Percentiles rank a stretch among this genome's conserved stretches.
Conservation (phyloP, 768 basidiomycete genomes). For the Pulveroboletus sp. region DNA sequence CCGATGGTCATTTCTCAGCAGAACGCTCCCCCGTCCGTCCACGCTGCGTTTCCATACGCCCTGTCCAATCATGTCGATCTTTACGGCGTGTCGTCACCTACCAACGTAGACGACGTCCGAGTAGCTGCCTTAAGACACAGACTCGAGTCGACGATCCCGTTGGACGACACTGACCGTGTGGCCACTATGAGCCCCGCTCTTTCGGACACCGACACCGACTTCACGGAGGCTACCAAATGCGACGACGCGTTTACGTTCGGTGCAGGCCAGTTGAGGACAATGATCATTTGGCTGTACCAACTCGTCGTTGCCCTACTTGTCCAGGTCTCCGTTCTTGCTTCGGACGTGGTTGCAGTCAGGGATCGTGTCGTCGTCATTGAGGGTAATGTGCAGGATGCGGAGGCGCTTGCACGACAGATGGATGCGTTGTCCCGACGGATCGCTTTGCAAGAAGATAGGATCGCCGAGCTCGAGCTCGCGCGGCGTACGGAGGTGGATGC, state of each 20-base stretch:
- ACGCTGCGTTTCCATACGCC: neutral
- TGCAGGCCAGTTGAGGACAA: constrained; percentile 1
- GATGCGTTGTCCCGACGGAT: constrained; percentile 5
- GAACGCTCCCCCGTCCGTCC: neutral
- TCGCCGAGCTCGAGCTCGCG: constrained; percentile 7
- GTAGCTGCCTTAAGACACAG: too few relatives aligned
- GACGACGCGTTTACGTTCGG: neutral
- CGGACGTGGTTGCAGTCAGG: constrained; percentile 15
- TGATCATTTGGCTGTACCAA: constrained; percentile 7
- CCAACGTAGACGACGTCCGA: neutral
- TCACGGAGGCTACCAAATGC: neutral
- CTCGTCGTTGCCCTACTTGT: constrained; percentile 2
- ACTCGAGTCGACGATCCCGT: neutral
- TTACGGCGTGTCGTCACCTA: neutral
- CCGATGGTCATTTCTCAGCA: constrained; percentile 2
- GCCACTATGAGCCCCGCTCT: neutral
- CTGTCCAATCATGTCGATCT: neutral
- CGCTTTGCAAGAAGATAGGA: constrained; percentile 13
- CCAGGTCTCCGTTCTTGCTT: constrained; percentile 4
- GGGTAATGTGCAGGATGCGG: neutral
- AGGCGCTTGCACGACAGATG: constrained; percentile 9
- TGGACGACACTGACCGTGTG: neutral
- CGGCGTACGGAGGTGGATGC: constrained; percentile 2
- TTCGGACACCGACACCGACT: neutral
- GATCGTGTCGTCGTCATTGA: constrained; percentile 18